Base-by-base conservation (phyloP, 495 filamentous ascomycete species). In the Aspergillus egyptiacus region DNA sequence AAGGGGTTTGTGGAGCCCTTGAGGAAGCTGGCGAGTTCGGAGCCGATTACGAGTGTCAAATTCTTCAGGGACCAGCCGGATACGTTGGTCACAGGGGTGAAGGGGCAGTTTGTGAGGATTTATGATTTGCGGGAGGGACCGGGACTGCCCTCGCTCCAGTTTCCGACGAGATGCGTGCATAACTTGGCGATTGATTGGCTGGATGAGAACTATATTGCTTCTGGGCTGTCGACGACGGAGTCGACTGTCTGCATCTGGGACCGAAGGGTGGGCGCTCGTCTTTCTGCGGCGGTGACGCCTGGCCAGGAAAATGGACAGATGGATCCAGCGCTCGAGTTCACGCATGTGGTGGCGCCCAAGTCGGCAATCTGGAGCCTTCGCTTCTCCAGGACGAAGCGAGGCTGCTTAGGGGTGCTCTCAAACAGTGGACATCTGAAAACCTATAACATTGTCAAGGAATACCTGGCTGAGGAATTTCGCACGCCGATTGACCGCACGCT, bases 121-220 rank as follows among this genome's bases (percentile, higher is more conserved):
- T 95, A 94, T 65, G 93, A 97, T 66, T 67, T 97, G 17, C 68
- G 93, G 82, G 80, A 82, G 56, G 68, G 67, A 6, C 65, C 70
- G 19, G 70, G 77, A 44, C 85, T 73, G 60, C 78, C 66, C 34
- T 76, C 71, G 39, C 65, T 80, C 19, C 78, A 71, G 65, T 89
- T 86, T 56, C 78, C 80, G 11, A 95, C 90, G 13, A 80, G 84
- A 40, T 93, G 88, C 62, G 89, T 90, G 33, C 87, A 95, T 59
- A 95, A 95, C 53, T 65, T 97, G 39, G 83, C 89, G 22, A 90
- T 97, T 50, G 88, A 98, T 64, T 86, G 85, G 55, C 74, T 85
- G 9, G 88, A 97, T 63, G 82, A 88, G 58, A 96, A 96, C 58
- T 96, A 95, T 59, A 95, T 97, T 64, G 87, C 90, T 0, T 95